phyloP scores from a whole-genome alignment of 805 yeast species.

The Ogataea paradorogensis region DNA sequence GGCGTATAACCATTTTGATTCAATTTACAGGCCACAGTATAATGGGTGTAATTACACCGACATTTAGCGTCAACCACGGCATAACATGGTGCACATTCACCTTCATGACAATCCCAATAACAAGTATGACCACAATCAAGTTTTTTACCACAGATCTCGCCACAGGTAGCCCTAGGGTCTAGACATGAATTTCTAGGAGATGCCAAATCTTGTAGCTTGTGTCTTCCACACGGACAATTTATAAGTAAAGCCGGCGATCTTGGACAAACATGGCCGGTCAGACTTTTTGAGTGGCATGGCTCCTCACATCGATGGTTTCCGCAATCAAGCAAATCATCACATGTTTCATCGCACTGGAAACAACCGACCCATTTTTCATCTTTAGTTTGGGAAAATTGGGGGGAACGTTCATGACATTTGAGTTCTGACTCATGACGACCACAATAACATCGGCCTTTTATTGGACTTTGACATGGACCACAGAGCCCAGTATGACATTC shows the following conservation, averaged over 20 bases:
- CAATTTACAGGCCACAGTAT: constrained; percentile 61
- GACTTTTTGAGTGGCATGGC: constrained; percentile 51
- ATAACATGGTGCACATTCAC: constrained; percentile 67
- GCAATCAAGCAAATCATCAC: constrained; percentile 58
- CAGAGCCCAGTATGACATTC: constrained; percentile 82
- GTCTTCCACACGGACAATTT: constrained; percentile 80
- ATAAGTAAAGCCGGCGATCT: constrained; percentile 56
- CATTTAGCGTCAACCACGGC: constrained; percentile 53
- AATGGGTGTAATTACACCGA: constrained; percentile 57
- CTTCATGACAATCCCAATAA: constrained; percentile 69
- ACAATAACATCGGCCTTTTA: constrained; percentile 67
- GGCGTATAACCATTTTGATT: constrained; percentile 52
- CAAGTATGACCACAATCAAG: constrained; percentile 76
- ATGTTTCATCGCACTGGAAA: constrained; percentile 44
- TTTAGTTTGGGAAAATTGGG: constrained; percentile 31
- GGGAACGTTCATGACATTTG: constrained; percentile 43
- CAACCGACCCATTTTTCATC: constrained; percentile 46
- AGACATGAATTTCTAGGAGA: constrained; percentile 55
- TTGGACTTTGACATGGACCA: constrained; percentile 59
- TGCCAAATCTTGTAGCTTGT: constrained; percentile 39
- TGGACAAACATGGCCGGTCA: constrained; percentile 47
- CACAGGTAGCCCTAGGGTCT: constrained; percentile 80
- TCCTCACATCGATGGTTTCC: constrained; percentile 51
- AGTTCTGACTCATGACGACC: constrained; percentile 50
- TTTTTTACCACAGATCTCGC: constrained; percentile 55